Percentiles rank a stretch among this genome's conserved stretches.
Evolutionary conservation across 129 eudicot species (phyloP).

Genomic region (Mikania micrantha): DNA sequence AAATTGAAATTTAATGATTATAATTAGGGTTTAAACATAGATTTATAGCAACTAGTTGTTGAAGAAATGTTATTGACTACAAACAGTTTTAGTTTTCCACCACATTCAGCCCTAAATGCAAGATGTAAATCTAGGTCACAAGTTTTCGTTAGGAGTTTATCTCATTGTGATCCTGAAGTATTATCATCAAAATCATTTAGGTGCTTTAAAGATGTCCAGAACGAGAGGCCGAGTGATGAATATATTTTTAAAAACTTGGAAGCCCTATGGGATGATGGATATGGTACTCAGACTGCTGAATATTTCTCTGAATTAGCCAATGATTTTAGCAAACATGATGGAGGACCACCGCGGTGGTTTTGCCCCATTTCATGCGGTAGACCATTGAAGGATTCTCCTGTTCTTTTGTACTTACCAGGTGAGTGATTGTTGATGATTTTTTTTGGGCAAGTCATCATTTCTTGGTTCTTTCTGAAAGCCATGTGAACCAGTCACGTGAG

Average conservation of each 20-base stretch:
- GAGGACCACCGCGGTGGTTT: slow-evolving; percentile 91
- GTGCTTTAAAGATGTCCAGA: slow-evolving; percentile 26
- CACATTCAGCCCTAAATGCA: slow-evolving; percentile 20
- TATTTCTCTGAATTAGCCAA: slow-evolving; percentile 50
- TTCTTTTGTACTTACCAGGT: slow-evolving; percentile 88
- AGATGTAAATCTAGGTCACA: slow-evolving; percentile 26
- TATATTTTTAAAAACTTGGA: slow-evolving; percentile 32
- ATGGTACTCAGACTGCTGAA: slow-evolving; percentile 45
- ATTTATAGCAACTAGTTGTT: neutral
- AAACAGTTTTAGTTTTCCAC: slow-evolving; percentile 29
- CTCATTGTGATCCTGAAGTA: slow-evolving; percentile 19
- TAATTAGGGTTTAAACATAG: neutral
- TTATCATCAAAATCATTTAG: slow-evolving; percentile 21
- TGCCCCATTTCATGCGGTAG: slow-evolving; percentile 61
- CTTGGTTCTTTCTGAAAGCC: too few relatives aligned
- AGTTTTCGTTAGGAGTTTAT: slow-evolving; percentile 32
- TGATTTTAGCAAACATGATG: slow-evolving; percentile 58
- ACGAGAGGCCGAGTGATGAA: neutral
- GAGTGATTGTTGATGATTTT: neutral
- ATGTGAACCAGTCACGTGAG: too few relatives aligned
- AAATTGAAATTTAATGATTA: neutral
- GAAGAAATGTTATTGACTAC: slow-evolving; percentile 20
- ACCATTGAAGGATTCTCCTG: slow-evolving; percentile 60
- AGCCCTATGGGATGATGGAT: slow-evolving; percentile 85
- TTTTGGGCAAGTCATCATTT: too few relatives aligned